These are phyloP conservation scores for Podosphaera fusca DNA, from an alignment of 2,329 filamentous ascomycete genomes.

Conservation along the genomic window DNA sequence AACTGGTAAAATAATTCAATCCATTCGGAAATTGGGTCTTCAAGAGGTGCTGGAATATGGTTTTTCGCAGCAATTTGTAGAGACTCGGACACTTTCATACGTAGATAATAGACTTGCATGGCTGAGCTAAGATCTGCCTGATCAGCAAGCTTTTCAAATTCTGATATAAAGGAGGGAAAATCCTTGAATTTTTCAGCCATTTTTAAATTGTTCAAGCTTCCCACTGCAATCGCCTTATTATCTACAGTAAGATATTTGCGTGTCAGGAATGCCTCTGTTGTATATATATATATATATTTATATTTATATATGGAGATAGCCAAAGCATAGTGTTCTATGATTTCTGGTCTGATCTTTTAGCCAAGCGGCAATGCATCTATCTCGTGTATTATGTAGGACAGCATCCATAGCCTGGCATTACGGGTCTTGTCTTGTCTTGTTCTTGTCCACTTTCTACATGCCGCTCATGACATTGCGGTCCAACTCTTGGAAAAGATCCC, in stretches of 20 bases:
- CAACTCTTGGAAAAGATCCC: not conserved
- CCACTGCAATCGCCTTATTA: not conserved
- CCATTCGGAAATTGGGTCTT: not conserved
- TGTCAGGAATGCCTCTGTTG: no score
- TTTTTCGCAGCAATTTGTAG: not conserved
- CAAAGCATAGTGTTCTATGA: no score
- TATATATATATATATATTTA: no score
- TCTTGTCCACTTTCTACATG: no score
- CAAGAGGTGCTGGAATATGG: not conserved
- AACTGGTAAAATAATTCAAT: not conserved
- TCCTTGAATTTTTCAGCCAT: not conserved
- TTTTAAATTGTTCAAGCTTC: not conserved
- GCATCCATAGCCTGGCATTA: no score
- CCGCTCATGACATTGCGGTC: not conserved
- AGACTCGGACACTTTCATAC: not conserved
- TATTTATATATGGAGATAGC: no score
- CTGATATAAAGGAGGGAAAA: not conserved
- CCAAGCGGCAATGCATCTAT: no score
- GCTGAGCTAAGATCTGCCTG: not conserved
- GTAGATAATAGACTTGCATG: not conserved
- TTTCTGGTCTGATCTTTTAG: no score
- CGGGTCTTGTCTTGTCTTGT: no score
- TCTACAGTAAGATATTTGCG: not conserved
- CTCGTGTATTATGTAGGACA: no score
- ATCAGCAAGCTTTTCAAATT: not conserved